Conservation (phyloP, 345 rosid species). For the Firmiana major region DNA sequence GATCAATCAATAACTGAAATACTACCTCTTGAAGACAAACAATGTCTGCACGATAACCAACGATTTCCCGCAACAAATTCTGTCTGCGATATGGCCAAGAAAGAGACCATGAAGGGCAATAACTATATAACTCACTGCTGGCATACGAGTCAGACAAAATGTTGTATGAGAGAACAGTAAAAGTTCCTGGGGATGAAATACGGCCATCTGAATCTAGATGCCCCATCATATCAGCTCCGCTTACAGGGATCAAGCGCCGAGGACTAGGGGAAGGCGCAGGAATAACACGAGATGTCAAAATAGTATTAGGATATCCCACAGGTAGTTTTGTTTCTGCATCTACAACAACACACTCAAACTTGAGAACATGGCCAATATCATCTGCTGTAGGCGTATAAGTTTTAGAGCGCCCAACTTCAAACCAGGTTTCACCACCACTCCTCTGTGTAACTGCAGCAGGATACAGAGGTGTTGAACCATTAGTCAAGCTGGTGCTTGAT, state of each 20-base stretch:
- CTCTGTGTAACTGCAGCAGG: slow-evolving; percentile 68
- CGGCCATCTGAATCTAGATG: slow-evolving; percentile 71
- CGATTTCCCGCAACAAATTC: slow-evolving; percentile 83
- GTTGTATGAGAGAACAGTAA: slow-evolving; percentile 93
- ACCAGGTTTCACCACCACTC: slow-evolving; percentile 85
- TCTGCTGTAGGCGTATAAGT: slow-evolving; percentile 94
- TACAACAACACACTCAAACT: slow-evolving; percentile 86
- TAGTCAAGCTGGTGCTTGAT: slow-evolving; percentile 58
- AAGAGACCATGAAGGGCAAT: slow-evolving; percentile 98
- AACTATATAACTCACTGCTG: slow-evolving; percentile 73
- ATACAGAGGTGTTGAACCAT: slow-evolving; percentile 71
- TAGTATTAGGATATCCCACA: slow-evolving; percentile 61
- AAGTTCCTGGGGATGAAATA: slow-evolving; percentile 63
- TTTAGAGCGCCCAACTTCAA: slow-evolving; percentile 89
- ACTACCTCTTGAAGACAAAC: slow-evolving; percentile 95
- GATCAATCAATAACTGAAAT: background rate
- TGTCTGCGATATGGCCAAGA: slow-evolving; percentile 96
- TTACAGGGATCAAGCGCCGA: slow-evolving; percentile 73
- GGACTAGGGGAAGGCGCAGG: slow-evolving; percentile 97
- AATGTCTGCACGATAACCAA: slow-evolving; percentile 89
- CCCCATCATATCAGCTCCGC: slow-evolving; percentile 56
- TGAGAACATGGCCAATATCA: slow-evolving; percentile 88
- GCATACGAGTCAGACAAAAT: slow-evolving; percentile 78
- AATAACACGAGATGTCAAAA: slow-evolving; percentile 88
- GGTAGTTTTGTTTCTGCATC: slow-evolving; percentile 70